phyloP scores from a whole-genome alignment of 2,329 filamentous ascomycete species.

The Sphaerostilbella broomeana region DNA sequence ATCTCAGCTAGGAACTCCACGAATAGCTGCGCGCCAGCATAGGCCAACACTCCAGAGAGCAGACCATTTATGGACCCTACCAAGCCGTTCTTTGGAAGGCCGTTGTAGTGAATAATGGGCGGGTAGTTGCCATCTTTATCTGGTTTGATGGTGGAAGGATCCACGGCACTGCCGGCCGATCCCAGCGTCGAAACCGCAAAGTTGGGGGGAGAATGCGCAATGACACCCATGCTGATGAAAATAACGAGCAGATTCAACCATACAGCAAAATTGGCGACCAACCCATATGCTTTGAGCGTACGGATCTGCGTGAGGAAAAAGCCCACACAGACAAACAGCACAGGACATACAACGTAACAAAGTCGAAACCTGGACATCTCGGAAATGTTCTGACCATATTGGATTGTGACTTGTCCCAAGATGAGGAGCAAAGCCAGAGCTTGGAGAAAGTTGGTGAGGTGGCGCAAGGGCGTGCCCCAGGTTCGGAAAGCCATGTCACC shows the following conservation, averaged over 20 bases:
- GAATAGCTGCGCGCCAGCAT: constrained; percentile 54
- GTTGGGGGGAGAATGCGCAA: constrained; percentile 40
- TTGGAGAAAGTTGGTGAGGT: constrained; percentile 43
- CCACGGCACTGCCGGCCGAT: constrained; percentile 24
- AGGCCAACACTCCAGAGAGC: constrained; percentile 43
- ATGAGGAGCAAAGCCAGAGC: constrained; percentile 43
- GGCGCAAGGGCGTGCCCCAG: constrained; percentile 37
- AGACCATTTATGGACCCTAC: constrained; percentile 21
- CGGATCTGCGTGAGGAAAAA: constrained; percentile 50
- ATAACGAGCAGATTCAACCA: constrained; percentile 51
- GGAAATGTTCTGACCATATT: constrained; percentile 47
- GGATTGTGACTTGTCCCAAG: constrained; percentile 46
- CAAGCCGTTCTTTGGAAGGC: constrained; percentile 30
- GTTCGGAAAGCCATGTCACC: constrained; percentile 43
- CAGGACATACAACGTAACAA: constrained; percentile 46
- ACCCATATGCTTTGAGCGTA: constrained; percentile 47
- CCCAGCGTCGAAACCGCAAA: constrained; percentile 19
- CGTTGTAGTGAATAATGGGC: constrained; percentile 34
- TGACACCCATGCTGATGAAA: constrained; percentile 49
- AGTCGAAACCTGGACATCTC: constrained; percentile 43
- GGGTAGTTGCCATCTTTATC: constrained; percentile 27
- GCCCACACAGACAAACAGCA: constrained; percentile 44
- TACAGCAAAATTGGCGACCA: constrained; percentile 49
- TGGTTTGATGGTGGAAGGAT: constrained; percentile 22
- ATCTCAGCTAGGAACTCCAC: constrained; percentile 50